Evolutionary conservation across 805 yeast genomes (phyloP).

Genomic region (Starmerella stigmatis): DNA sequence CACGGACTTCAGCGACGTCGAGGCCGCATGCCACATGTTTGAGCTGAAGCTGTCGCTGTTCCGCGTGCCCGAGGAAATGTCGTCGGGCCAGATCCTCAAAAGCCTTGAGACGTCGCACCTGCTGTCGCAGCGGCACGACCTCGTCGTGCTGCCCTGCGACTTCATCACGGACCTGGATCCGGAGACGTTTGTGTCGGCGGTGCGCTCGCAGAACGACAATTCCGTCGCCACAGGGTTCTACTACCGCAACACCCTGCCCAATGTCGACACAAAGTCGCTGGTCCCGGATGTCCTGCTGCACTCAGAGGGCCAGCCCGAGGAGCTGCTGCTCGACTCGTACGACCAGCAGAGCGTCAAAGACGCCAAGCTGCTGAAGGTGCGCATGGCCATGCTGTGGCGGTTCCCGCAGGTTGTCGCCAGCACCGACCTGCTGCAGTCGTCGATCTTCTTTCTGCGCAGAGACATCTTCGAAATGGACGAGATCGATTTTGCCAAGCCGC

Average conservation of each 20-base stretch:
- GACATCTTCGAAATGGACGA: slow-evolving; percentile 44
- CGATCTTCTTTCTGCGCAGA: slow-evolving; percentile 54
- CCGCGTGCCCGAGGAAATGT: slow-evolving; percentile 12
- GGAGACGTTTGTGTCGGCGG: slow-evolving; percentile 72
- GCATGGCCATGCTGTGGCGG: slow-evolving; percentile 86
- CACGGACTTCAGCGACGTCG: slow-evolving; percentile 35
- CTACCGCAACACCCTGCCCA: slow-evolving; percentile 63
- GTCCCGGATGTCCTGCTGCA: slow-evolving; percentile 49
- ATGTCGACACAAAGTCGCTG: slow-evolving; percentile 65
- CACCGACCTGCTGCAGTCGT: slow-evolving; percentile 61
- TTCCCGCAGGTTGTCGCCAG: slow-evolving; percentile 71
- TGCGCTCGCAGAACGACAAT: slow-evolving; percentile 55
- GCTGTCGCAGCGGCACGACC: slow-evolving; percentile 35
- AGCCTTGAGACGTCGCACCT: slow-evolving; percentile 9
- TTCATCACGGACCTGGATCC: slow-evolving; percentile 89
- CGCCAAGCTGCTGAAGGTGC: slow-evolving; percentile 59
- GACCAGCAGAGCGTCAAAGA: slow-evolving; percentile 58
- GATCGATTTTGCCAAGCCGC: slow-evolving; percentile 22
- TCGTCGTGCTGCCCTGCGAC: slow-evolving; percentile 88
- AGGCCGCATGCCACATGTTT: slow-evolving; percentile 11
- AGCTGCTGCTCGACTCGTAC: slow-evolving; percentile 56
- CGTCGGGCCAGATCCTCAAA: slow-evolving; percentile 21
- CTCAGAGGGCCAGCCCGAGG: slow-evolving; percentile 28
- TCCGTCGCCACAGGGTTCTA: slow-evolving; percentile 62
- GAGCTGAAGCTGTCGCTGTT: slow-evolving; percentile 9